Percentiles rank a stretch among this genome's conserved stretches.
These are phyloP conservation scores for Acidiella bohemica DNA, from an alignment of 495 filamentous ascomycete species.

Conservation along the genomic window DNA sequence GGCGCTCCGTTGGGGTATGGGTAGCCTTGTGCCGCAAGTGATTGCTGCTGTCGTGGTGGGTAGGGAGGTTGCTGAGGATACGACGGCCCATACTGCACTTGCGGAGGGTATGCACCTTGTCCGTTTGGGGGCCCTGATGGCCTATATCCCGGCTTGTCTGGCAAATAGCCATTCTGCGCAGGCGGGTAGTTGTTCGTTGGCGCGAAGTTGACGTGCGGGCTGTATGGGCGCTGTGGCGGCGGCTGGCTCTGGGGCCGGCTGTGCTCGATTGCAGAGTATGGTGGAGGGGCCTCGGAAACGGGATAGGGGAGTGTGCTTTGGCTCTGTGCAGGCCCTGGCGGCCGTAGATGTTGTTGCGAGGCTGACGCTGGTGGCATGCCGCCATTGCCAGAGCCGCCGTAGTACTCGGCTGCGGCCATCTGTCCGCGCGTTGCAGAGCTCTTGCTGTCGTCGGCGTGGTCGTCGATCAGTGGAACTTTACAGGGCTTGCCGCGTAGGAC, in stretches of 20 bases:
- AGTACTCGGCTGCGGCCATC: conserved; percentile 21
- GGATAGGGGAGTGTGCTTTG: conserved; percentile 12
- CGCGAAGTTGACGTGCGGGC: conserved; percentile 1
- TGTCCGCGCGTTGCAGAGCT: no score
- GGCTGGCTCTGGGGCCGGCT: conserved; percentile 12
- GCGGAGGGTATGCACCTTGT: background rate
- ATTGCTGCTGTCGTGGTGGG: conserved; percentile 1
- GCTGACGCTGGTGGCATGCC: conserved; percentile 4
- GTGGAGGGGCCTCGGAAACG: conserved; percentile 16
- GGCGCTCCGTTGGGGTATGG: conserved; percentile 5
- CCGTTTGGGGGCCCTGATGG: conserved; percentile 5
- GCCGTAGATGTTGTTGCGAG: conserved; percentile 5
- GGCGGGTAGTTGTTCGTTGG: conserved; percentile 1
- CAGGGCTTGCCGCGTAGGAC: no score
- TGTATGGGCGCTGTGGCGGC: conserved; percentile 8
- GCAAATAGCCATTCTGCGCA: conserved; percentile 4
- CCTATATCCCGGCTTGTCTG: conserved; percentile 9
- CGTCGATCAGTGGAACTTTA: no score
- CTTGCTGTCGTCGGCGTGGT: no score
- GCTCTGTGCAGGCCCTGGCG: background rate
- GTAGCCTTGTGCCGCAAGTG: conserved; percentile 2
- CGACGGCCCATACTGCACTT: background rate
- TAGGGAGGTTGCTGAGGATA: background rate
- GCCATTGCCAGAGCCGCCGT: conserved; percentile 8
- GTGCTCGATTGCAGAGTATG: conserved; percentile 9